Evolutionary conservation across 768 basidiomycete species (phyloP).

Genomic region (Podaxis sp.): DNA sequence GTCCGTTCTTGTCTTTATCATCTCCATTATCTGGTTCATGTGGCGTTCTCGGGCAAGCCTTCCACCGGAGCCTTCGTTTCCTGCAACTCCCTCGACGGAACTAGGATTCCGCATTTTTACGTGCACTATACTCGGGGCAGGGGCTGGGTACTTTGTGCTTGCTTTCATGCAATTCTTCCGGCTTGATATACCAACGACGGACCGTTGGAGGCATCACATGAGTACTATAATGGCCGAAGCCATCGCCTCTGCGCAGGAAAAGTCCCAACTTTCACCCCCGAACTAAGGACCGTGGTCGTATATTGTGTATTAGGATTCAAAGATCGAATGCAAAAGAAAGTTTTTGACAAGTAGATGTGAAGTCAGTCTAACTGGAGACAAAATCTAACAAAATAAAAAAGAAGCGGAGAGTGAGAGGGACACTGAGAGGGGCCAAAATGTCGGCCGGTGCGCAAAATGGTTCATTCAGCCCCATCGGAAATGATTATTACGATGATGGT

Average conservation of each 20-base stretch:
- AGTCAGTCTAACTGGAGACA: no score
- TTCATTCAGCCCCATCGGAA: no score
- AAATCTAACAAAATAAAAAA: no score
- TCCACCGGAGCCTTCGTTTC: background rate
- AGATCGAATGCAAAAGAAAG: no score
- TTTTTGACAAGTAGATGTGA: no score
- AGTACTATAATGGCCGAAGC: background rate
- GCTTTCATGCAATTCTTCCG: background rate
- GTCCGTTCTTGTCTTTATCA: background rate
- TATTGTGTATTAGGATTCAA: no score
- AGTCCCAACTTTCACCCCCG: no score
- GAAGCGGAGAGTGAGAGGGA: no score
- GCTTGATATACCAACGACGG: conserved; percentile 16
- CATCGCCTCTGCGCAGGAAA: background rate
- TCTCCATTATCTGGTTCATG: background rate
- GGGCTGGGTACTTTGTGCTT: background rate
- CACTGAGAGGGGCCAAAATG: no score
- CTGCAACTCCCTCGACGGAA: background rate
- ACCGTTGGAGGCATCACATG: background rate
- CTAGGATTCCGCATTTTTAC: background rate
- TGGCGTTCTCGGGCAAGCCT: background rate
- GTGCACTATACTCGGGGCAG: background rate
- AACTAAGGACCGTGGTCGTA: no score
- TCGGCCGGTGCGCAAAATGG: no score
- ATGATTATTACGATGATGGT: no score